A percentile compares a stretch with the other conserved stretches of the same genome.
phyloP scores from a whole-genome alignment of 257 asterid genomes.

The Jaltomata sinuosa region DNA sequence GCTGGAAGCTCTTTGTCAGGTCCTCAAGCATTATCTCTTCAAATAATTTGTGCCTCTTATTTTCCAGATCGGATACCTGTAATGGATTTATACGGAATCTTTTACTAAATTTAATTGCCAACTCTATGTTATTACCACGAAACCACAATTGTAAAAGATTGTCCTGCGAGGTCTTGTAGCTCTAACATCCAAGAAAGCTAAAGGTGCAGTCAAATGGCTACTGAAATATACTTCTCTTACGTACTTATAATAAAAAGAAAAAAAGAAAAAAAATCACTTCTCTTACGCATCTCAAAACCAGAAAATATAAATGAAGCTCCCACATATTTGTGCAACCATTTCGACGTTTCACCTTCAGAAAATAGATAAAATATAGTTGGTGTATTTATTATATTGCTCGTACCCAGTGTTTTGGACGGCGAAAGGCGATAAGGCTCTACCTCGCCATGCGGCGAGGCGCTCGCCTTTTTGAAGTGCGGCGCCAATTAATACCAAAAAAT shows the following conservation, averaged over 20 bases:
- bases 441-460: no score
- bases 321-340: background rate
- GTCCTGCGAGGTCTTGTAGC: background rate
- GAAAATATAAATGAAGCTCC: background rate
- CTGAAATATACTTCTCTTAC: background rate
- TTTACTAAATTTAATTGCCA: background rate
- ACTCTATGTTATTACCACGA: background rate
- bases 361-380: background rate
- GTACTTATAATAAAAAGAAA: background rate
- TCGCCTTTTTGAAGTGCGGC: no score
- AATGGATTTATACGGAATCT: background rate
- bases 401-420: no score
- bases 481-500: no score
- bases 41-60: background rate
- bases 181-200: background rate
- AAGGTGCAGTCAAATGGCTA: background rate
- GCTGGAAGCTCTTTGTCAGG: background rate
- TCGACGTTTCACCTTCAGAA: background rate
- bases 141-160: background rate
- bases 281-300: background rate
- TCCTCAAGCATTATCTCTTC: background rate
- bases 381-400: background rate
- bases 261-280: background rate
- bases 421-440: no score
- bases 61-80: background rate